A percentile compares a stretch with the other conserved stretches of the same genome.
phyloP scores from a whole-genome alignment of 768 basidiomycete genomes.

The Suillus subluteus region DNA sequence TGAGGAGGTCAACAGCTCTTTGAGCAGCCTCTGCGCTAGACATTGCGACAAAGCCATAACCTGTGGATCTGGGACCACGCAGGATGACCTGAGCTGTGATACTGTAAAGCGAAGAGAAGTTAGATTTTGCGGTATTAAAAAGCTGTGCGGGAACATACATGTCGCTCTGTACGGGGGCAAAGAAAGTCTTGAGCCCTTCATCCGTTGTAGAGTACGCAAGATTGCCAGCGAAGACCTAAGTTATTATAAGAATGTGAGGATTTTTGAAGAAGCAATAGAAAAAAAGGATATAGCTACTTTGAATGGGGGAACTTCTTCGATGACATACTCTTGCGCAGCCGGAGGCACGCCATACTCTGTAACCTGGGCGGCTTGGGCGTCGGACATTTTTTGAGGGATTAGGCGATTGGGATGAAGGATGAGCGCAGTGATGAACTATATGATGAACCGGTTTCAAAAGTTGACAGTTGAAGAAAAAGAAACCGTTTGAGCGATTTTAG shows the following conservation, averaged over 20 bases:
- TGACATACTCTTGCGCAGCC: constrained; percentile 65
- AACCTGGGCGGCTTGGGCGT: constrained; percentile 86
- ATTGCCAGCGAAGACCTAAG: constrained; percentile 85
- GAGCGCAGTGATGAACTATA: constrained; percentile 57
- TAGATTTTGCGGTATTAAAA: constrained; percentile 9
- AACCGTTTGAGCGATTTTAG: constrained; percentile 21
- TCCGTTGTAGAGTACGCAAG: constrained; percentile 94
- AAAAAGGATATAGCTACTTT: constrained; percentile 52
- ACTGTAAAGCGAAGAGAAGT: constrained; percentile 42
- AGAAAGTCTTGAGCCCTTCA: constrained; percentile 94
- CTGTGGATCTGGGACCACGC: constrained; percentile 83
- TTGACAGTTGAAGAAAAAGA: constrained; percentile 76
- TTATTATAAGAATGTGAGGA: constrained; percentile 14
- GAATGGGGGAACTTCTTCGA: constrained; percentile 78
- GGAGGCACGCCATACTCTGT: constrained; percentile 84
- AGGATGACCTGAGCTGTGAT: constrained; percentile 84
- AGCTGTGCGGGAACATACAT: constrained; percentile 61
- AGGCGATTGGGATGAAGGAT: constrained; percentile 58
- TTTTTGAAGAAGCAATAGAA: constrained; percentile 24
- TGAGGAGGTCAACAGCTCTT: constrained; percentile 82
- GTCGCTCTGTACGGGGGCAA: constrained; percentile 84
- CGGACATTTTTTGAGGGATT: constrained; percentile 74
- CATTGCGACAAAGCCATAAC: constrained; percentile 92
- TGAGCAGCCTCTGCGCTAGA: constrained; percentile 80
- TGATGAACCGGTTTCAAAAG: constrained; percentile 82